Percentiles rank a stretch among this genome's conserved stretches.
phyloP scores from a whole-genome alignment of 2,329 filamentous ascomycete species.

The Fusarium albosuccineum region DNA sequence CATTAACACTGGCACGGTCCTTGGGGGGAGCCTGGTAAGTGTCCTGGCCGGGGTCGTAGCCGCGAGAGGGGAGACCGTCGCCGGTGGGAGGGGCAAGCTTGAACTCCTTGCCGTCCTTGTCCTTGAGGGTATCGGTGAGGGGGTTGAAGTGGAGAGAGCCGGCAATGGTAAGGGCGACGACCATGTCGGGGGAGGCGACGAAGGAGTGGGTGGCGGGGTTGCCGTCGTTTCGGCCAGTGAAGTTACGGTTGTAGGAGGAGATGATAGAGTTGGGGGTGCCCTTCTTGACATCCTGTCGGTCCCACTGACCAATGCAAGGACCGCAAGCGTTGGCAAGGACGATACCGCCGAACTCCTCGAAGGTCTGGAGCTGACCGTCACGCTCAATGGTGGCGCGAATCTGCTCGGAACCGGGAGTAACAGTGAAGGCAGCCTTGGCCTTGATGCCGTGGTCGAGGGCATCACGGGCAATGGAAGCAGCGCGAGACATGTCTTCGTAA shows the following conservation, averaged over 20 bases:
- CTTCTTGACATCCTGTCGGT: constrained; percentile 93
- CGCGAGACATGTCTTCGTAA: constrained; percentile 98
- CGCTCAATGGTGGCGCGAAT: constrained; percentile 94
- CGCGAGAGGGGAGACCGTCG: constrained; percentile 80
- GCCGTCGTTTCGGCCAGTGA: constrained; percentile 96
- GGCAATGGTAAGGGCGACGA: constrained; percentile 87
- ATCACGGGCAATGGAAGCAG: constrained; percentile 92
- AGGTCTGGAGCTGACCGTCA: constrained; percentile 87
- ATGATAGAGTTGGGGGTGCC: constrained; percentile 96
- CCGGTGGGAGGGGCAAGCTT: constrained; percentile 84
- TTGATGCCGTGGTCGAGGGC: constrained; percentile 89
- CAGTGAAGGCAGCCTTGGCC: constrained; percentile 92
- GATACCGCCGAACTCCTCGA: constrained; percentile 86
- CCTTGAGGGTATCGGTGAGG: constrained; percentile 90
- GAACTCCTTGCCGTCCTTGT: constrained; percentile 97
- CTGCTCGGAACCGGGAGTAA: constrained; percentile 96
- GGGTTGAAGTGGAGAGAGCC: constrained; percentile 95
- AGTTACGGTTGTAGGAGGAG: constrained; percentile 99
- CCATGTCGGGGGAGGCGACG: constrained; percentile 90
- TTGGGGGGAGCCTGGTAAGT: constrained; percentile 96
- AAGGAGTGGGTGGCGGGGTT: constrained; percentile 96
- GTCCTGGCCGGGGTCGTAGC: constrained; percentile 91
- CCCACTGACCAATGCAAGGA: constrained; percentile 96
- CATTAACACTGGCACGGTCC: constrained; percentile 80
- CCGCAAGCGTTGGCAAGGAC: constrained; percentile 96